A percentile compares a stretch with the other conserved stretches of the same genome.
These are phyloP conservation scores for Candida sithepensis DNA, from an alignment of 805 yeast genomes.

Conservation along the genomic window DNA sequence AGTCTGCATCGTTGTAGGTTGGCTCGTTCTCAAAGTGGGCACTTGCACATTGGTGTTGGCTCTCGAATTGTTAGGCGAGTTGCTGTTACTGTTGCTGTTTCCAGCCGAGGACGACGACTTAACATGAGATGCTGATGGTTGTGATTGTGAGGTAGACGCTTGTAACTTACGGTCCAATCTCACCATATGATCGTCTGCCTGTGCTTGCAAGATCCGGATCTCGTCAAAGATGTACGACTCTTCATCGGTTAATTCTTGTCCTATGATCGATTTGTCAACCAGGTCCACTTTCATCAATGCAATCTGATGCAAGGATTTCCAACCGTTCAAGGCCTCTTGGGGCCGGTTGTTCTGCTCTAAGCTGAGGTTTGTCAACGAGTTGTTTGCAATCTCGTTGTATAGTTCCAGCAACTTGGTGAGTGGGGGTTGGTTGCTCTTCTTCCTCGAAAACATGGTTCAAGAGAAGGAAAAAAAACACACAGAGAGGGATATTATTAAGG, in stretches of 20 bases:
- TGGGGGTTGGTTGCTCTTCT: conserved; percentile 60
- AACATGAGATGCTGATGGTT: no score
- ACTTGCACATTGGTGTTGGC: conserved; percentile 9
- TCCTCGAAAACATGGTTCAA: conserved; percentile 43
- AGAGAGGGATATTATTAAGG: not conserved
- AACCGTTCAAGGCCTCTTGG: conserved; percentile 61
- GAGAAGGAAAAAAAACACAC: not conserved
- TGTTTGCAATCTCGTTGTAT: conserved; percentile 60
- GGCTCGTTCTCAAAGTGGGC: conserved; percentile 28
- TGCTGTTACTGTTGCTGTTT: conserved; percentile 3
- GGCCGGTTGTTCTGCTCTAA: conserved; percentile 52
- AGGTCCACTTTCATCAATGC: conserved; percentile 52
- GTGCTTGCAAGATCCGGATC: conserved; percentile 34
- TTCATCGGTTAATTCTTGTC: conserved; percentile 37
- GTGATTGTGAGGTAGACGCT: conserved; percentile 4
- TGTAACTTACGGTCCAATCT: conserved; percentile 26
- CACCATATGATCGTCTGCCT: conserved; percentile 37
- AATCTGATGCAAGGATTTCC: conserved; percentile 69
- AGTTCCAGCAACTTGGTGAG: conserved; percentile 56
- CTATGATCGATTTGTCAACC: conserved; percentile 41
- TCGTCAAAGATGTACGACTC: conserved; percentile 41
- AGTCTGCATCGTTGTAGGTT: conserved; percentile 29
- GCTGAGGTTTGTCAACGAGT: conserved; percentile 52
- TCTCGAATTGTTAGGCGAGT: conserved; percentile 15
- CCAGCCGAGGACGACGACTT: no score